A percentile compares a stretch with the other conserved stretches of the same genome.
These are phyloP conservation scores for Diplotaxis tenuifolia DNA, from an alignment of 345 rosid species.

Conservation along the genomic window DNA sequence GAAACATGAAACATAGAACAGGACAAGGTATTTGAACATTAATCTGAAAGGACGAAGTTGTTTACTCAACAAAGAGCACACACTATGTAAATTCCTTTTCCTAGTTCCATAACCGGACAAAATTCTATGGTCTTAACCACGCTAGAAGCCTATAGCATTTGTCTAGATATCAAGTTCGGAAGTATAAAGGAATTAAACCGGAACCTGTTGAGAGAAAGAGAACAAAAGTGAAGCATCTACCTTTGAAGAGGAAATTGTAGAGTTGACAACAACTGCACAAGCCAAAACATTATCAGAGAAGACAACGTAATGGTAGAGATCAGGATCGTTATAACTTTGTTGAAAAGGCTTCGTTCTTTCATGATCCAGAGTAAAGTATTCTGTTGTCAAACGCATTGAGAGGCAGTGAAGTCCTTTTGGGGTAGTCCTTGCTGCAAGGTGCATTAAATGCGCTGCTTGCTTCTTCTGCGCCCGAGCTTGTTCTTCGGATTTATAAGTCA, in stretches of 20 bases:
- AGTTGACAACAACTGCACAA: slow-evolving; percentile 85
- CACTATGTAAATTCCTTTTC: not conserved
- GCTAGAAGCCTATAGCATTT: slow-evolving; percentile 12
- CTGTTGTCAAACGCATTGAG: slow-evolving; percentile 79
- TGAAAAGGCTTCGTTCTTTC: slow-evolving; percentile 59
- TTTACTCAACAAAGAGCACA: no score
- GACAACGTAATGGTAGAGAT: slow-evolving; percentile 75
- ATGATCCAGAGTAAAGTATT: slow-evolving; percentile 57
- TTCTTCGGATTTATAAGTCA: slow-evolving; percentile 71
- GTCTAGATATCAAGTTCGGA: not conserved
- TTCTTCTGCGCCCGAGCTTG: slow-evolving; percentile 62
- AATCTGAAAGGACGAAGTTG: no score
- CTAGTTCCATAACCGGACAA: slow-evolving; percentile 4
- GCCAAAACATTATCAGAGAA: slow-evolving; percentile 93
- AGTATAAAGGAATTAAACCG: slow-evolving; percentile 13
- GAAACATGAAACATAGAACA: slow-evolving; percentile 12
- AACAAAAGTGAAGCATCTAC: slow-evolving; percentile 41
- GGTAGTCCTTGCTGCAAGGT: slow-evolving; percentile 82
- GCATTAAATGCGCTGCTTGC: slow-evolving; percentile 64
- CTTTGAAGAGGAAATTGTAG: slow-evolving; percentile 64
- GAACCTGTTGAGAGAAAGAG: not conserved
- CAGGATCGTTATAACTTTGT: slow-evolving; percentile 46
- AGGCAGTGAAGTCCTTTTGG: slow-evolving; percentile 97
- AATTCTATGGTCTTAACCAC: not conserved
- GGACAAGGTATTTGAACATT: not conserved